phyloP scores from a whole-genome alignment of 2,329 filamentous ascomycete species.

The Colletotrichum plurivorum region DNA sequence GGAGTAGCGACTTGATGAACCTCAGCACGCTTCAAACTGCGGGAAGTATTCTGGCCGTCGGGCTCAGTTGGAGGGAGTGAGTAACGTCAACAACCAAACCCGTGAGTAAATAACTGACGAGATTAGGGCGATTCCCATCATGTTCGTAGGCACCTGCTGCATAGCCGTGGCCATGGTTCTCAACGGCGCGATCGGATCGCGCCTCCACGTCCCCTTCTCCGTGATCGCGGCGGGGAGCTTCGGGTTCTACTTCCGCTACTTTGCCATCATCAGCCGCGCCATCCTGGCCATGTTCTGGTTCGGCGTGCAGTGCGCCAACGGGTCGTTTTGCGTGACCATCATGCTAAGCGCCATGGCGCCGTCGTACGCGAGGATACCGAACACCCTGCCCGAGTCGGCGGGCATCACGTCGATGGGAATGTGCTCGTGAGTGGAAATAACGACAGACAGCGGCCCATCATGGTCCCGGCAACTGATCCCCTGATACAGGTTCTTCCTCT shows the following conservation, averaged over 20 bases:
- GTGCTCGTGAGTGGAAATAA: slow-evolving; percentile 31
- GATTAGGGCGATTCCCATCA: slow-evolving; percentile 46
- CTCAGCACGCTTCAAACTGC: slow-evolving; percentile 53
- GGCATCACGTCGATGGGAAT: slow-evolving; percentile 61
- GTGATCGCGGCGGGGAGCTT: slow-evolving; percentile 53
- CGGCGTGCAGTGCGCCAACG: slow-evolving; percentile 66
- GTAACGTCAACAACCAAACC: background rate
- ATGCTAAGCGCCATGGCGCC: slow-evolving; percentile 67
- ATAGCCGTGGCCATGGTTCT: slow-evolving; percentile 63
- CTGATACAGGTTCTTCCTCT: slow-evolving; percentile 66
- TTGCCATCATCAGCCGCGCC: slow-evolving; percentile 54
- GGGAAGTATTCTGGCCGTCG: slow-evolving; percentile 52
- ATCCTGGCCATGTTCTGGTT: slow-evolving; percentile 70
- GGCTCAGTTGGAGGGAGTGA: slow-evolving; percentile 48
- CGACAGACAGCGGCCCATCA: background rate
- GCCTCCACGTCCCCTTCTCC: slow-evolving; percentile 55
- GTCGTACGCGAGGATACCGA: slow-evolving; percentile 65
- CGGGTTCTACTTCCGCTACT: slow-evolving; percentile 53
- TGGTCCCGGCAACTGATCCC: background rate
- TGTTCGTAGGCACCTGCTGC: slow-evolving; percentile 48
- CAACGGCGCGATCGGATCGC: slow-evolving; percentile 53
- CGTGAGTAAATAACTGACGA: background rate
- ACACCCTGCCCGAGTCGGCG: slow-evolving; percentile 63
- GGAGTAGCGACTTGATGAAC: slow-evolving; percentile 54
- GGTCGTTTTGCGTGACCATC: slow-evolving; percentile 43